A percentile compares a stretch with the other conserved stretches of the same genome.
phyloP scores from a whole-genome alignment of 495 filamentous ascomycete genomes.

The Thermochaetoides thermophila region DNA sequence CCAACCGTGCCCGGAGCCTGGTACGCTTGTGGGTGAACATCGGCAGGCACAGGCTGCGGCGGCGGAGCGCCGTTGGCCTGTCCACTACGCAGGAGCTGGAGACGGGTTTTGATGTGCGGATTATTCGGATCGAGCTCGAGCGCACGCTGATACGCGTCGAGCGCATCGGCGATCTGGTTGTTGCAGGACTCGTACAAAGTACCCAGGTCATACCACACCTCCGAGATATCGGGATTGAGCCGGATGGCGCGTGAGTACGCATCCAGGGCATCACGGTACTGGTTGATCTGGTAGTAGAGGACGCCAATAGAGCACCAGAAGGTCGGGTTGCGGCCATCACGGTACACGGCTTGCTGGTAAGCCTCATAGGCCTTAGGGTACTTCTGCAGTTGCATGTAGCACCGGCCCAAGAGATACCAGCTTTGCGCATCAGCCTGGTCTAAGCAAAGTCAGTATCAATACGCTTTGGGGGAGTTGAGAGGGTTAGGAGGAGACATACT shows the following conservation, averaged over 20 bases:
- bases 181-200: conserved; percentile 99
- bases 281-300: conserved; percentile 99
- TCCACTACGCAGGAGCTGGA: conserved; percentile 72
- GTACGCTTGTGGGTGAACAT: conserved; percentile 61
- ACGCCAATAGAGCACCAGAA: conserved; percentile 99
- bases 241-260: conserved; percentile 97
- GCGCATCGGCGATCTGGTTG: conserved; percentile 91
- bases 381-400: conserved; percentile 99
- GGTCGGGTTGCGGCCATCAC: conserved; percentile 93
- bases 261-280: conserved; percentile 96
- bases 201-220: conserved; percentile 98
- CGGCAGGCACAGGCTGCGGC: conserved; percentile 32
- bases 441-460: too few species aligned
- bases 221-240: conserved; percentile 95
- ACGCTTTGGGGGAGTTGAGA: too few species aligned
- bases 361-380: conserved; percentile 98
- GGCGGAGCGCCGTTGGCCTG: conserved; percentile 56
- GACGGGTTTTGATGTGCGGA: conserved; percentile 87
- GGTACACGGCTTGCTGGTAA: conserved; percentile 97
- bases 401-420: conserved; percentile 95
- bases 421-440: conserved; percentile 92
- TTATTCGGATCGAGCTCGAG: conserved; percentile 89
- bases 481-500: too few species aligned
- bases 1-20: conserved; percentile 53
- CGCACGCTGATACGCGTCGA: conserved; percentile 89